A percentile compares a stretch with the other conserved stretches of the same genome.
These are phyloP conservation scores for Coemansia sp. DNA, from an alignment of 192 early-diverging fungal species.

Conservation along the genomic window DNA sequence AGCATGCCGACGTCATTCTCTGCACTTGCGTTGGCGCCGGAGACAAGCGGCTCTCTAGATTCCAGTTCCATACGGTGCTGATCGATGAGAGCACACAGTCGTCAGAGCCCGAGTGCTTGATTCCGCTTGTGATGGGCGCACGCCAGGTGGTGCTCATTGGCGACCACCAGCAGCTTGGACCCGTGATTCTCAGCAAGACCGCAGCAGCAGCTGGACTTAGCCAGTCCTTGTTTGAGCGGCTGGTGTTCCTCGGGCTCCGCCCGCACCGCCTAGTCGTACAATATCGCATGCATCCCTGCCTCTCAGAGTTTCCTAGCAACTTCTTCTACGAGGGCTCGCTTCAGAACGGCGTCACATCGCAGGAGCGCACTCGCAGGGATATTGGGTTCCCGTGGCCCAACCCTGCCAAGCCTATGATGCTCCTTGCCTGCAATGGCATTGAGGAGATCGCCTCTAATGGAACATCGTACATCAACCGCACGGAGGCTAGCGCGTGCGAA, in stretches of 20 bases:
- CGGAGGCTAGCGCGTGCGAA: conserved; percentile 95
- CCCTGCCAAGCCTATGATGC: conserved; percentile 91
- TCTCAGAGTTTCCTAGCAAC: conserved; percentile 98
- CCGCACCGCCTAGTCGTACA: conserved; percentile 97
- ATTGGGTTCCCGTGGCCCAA: conserved; percentile 97
- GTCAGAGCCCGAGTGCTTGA: conserved; percentile 95
- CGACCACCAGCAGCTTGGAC: conserved; percentile 98
- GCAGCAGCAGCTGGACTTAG: conserved; percentile 90
- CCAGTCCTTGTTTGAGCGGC: conserved; percentile 95
- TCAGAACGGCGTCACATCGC: conserved; percentile 93
- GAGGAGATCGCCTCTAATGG: conserved; percentile 97
- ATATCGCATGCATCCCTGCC: conserved; percentile 99
- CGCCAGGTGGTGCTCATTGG: conserved; percentile 97
- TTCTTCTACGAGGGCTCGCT: conserved; percentile 99
- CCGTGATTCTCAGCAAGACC: conserved; percentile 97
- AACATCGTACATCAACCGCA: conserved; percentile 96
- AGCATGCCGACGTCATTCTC: conserved; percentile 94
- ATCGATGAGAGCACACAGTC: conserved; percentile 98
- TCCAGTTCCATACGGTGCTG: conserved; percentile 90
- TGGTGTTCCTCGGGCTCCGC: conserved; percentile 86
- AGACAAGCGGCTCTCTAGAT: conserved; percentile 83
- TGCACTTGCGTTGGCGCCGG: conserved; percentile 98
- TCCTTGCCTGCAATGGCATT: conserved; percentile 86
- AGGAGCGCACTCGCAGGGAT: conserved; percentile 81
- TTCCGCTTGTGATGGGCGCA: conserved; percentile 93